Conservation (phyloP, 352 stramenopile genomes). For the Salisapilia sapeloensis region DNA sequence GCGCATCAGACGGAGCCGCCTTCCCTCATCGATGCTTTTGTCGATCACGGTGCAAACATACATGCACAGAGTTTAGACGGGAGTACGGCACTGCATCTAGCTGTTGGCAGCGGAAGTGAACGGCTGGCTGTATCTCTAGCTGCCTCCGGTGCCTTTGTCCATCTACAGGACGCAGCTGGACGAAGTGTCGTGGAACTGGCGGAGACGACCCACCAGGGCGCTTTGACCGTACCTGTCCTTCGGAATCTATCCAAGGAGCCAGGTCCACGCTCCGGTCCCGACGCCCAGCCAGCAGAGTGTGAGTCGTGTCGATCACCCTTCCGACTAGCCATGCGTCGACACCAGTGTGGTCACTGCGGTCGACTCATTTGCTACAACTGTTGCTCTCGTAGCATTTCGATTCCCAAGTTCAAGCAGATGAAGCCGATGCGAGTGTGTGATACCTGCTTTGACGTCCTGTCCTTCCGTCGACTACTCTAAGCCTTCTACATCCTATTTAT, state of each 20-base stretch:
- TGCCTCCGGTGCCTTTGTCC: conserved; percentile 51
- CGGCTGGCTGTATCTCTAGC: conserved; percentile 53
- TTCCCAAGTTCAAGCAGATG: conserved; percentile 67
- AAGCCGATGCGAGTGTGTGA: conserved; percentile 65
- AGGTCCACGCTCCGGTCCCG: conserved; percentile 39
- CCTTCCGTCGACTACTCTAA: conserved; percentile 67
- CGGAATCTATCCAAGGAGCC: conserved; percentile 48
- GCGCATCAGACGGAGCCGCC: conserved; percentile 53
- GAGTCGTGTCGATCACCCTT: conserved; percentile 58
- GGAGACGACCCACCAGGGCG: conserved; percentile 62
- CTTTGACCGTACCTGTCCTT: conserved; percentile 65
- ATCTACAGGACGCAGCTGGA: conserved; percentile 63
- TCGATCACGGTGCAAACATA: conserved; percentile 64
- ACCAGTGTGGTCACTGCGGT: conserved; percentile 71
- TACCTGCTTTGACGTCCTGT: conserved; percentile 70
- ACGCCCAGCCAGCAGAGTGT: conserved; percentile 57
- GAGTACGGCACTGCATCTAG: conserved; percentile 67
- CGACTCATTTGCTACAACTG: conserved; percentile 78
- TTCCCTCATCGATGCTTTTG: conserved; percentile 62
- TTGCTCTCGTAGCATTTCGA: conserved; percentile 67
- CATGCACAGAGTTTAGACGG: conserved; percentile 68
- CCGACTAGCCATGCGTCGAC: conserved; percentile 66
- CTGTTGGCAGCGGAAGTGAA: conserved; percentile 58
- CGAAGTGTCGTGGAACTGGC: conserved; percentile 70
- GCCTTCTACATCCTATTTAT: neutral